Percentiles rank a stretch among this genome's conserved stretches.
These are phyloP conservation scores for Fonsecaea erecta DNA, from an alignment of 2,329 filamentous ascomycete genomes.

Conservation along the genomic window DNA sequence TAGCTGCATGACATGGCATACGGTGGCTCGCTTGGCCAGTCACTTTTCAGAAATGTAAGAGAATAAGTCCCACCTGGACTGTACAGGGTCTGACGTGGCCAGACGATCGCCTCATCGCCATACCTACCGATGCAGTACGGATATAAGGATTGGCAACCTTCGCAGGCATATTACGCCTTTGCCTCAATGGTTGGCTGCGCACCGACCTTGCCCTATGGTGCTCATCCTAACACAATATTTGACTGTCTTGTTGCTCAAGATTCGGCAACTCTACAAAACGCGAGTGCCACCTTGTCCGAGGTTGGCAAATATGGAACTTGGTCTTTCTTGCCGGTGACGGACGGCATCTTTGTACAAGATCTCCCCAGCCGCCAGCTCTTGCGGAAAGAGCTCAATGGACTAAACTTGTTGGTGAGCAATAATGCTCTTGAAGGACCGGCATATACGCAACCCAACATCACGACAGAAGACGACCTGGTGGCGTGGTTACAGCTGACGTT, in stretches of 20 bases:
- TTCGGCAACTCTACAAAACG: constrained; percentile 46
- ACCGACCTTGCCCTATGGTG: constrained; percentile 39
- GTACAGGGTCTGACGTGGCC: constrained; percentile 4
- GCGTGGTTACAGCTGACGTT: constrained; percentile 49
- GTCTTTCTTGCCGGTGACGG: constrained; percentile 53
- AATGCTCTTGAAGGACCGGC: constrained; percentile 58
- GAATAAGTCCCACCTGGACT: not conserved
- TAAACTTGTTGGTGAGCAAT: constrained; percentile 47
- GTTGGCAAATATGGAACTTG: constrained; percentile 48
- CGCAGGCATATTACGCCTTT: constrained; percentile 54
- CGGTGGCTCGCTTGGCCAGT: constrained; percentile 48
- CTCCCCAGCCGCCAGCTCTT: constrained; percentile 47
- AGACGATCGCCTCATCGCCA: constrained; percentile 52
- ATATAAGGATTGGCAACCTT: constrained; percentile 53
- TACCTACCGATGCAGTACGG: constrained; percentile 61
- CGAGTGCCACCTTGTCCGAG: constrained; percentile 43
- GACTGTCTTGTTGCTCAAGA: constrained; percentile 49
- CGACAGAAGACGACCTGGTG: constrained; percentile 47
- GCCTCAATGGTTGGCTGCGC: constrained; percentile 50
- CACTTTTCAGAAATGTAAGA: constrained; percentile 45
- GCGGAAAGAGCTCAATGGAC: constrained; percentile 46
- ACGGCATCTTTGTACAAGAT: constrained; percentile 47
- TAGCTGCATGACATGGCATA: constrained; percentile 61
- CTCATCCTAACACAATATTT: constrained; percentile 44
- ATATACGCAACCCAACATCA: constrained; percentile 54